Percentiles rank a stretch among this genome's conserved stretches.
Evolutionary conservation across 768 basidiomycete species (phyloP).

Genomic region (Epithele typhae): DNA sequence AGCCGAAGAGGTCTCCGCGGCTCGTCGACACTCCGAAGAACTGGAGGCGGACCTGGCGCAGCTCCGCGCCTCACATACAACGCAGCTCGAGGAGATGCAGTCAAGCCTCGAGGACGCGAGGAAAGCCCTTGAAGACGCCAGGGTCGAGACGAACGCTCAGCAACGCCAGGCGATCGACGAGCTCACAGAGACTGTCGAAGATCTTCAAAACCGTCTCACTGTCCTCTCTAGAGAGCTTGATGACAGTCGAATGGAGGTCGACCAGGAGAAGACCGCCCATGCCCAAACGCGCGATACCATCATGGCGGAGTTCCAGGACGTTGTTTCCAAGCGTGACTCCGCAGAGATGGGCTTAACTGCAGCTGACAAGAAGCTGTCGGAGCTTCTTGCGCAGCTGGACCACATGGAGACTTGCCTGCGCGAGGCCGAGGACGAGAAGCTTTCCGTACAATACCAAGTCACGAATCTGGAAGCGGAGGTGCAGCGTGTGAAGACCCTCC

Average conservation of each 20-base stretch:
- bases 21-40: neutral
- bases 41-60: slow-evolving; percentile 11
- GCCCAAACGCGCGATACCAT: slow-evolving; percentile 8
- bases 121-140: slow-evolving; percentile 15
- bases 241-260: slow-evolving; percentile 12
- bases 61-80: slow-evolving; percentile 7
- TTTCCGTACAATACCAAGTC: slow-evolving; percentile 46
- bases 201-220: slow-evolving; percentile 35
- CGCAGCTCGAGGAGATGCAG: slow-evolving; percentile 20
- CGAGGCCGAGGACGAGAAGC: slow-evolving; percentile 46
- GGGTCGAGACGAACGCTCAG: slow-evolving; percentile 14
- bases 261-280: slow-evolving; percentile 15
- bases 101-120: slow-evolving; percentile 16
- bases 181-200: slow-evolving; percentile 9
- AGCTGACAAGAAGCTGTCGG: slow-evolving; percentile 20
- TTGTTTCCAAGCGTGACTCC: slow-evolving; percentile 9
- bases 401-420: slow-evolving; percentile 34
- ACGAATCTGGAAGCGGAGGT: slow-evolving; percentile 61
- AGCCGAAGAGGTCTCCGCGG: neutral
- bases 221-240: slow-evolving; percentile 33
- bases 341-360: slow-evolving; percentile 11
- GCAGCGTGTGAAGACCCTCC: slow-evolving; percentile 58
- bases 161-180: slow-evolving; percentile 14
- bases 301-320: slow-evolving; percentile 20
- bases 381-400: slow-evolving; percentile 37